phyloP scores from a whole-genome alignment of 2,329 filamentous ascomycete genomes.

The Tolypocladium paradoxum region DNA sequence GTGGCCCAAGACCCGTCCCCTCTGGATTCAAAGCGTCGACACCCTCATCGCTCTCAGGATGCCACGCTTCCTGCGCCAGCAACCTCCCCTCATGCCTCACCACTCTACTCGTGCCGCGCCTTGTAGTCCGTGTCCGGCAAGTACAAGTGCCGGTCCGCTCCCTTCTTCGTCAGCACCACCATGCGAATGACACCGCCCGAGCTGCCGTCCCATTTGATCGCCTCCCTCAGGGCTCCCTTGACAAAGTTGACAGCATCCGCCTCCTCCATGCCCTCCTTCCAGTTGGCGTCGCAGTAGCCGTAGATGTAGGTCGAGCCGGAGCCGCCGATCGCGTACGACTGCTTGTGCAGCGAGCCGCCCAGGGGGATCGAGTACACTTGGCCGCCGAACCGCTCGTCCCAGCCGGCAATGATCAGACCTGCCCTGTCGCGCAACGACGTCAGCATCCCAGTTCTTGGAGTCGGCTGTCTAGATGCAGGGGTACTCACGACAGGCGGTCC shows the following conservation, averaged over 20 bases:
- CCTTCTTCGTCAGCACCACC: conserved; percentile 86
- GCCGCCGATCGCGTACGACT: conserved; percentile 87
- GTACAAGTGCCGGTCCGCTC: conserved; percentile 88
- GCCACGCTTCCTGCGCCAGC: not conserved
- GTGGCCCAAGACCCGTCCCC: not conserved
- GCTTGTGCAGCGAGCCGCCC: conserved; percentile 94
- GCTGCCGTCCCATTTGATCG: conserved; percentile 99
- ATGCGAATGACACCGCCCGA: conserved; percentile 96
- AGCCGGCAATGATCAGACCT: conserved; percentile 96
- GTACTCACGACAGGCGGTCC: conserved; percentile 69
- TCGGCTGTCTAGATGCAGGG: not conserved
- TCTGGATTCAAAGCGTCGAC: not conserved
- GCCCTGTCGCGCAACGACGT: conserved; percentile 46
- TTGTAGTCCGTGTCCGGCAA: conserved; percentile 85
- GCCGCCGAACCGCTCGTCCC: conserved; percentile 87
- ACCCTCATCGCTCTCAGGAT: not conserved
- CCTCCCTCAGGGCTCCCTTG: conserved; percentile 80
- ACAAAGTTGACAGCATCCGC: conserved; percentile 85
- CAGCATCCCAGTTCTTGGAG: conserved; percentile 2
- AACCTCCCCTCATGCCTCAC: conserved; percentile 9
- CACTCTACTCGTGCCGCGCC: conserved; percentile 51
- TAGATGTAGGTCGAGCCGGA: conserved; percentile 99
- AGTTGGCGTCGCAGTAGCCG: conserved; percentile 94
- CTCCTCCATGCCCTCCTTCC: conserved; percentile 91
- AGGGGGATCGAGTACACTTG: conserved; percentile 97